A percentile compares a stretch with the other conserved stretches of the same genome.
Conservation (phyloP, 495 filamentous ascomycete species). For the Neurospora sp. region DNA sequence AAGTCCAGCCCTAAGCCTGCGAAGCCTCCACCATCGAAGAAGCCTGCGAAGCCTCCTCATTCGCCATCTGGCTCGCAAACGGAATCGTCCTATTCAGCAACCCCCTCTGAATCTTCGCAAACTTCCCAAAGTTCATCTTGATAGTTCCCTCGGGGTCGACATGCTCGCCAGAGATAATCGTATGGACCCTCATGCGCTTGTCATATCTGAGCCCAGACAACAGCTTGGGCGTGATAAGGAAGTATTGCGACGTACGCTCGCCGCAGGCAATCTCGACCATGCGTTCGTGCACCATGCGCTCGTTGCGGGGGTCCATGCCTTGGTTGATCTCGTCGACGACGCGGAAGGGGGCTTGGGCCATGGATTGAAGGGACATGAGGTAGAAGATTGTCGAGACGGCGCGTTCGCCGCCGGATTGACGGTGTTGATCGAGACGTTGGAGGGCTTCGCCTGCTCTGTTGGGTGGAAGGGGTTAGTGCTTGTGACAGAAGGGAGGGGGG, state of each 20-base stretch:
- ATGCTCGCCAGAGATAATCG: conserved; percentile 86
- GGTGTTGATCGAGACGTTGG: conserved; percentile 76
- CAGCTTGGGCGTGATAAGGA: conserved; percentile 98
- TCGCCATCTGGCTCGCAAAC: not conserved
- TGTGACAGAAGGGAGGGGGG: not conserved
- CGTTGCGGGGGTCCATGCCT: conserved; percentile 97
- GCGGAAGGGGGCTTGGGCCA: conserved; percentile 94
- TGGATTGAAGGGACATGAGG: conserved; percentile 92
- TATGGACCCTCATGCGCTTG: conserved; percentile 81
- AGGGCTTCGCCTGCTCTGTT: conserved; percentile 69
- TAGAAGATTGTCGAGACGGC: conserved; percentile 98
- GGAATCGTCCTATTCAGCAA: conserved; percentile 8
- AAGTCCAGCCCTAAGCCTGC: too few relatives aligned
- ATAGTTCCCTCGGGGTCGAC: conserved; percentile 48
- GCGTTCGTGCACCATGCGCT: conserved; percentile 92
- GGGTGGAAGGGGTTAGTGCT: not conserved
- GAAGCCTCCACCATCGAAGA: not conserved
- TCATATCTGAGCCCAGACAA: conserved; percentile 78
- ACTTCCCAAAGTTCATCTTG: conserved; percentile 46
- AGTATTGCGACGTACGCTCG: conserved; percentile 64
- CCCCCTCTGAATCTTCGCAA: conserved; percentile 37
- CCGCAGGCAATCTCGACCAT: conserved; percentile 90
- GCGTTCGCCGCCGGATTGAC: conserved; percentile 92
- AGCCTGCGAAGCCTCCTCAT: not conserved
- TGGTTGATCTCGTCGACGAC: conserved; percentile 99